Evolutionary conservation across 352 stramenopile species (phyloP).

Genomic region (Phytophthora cryptogea): DNA sequence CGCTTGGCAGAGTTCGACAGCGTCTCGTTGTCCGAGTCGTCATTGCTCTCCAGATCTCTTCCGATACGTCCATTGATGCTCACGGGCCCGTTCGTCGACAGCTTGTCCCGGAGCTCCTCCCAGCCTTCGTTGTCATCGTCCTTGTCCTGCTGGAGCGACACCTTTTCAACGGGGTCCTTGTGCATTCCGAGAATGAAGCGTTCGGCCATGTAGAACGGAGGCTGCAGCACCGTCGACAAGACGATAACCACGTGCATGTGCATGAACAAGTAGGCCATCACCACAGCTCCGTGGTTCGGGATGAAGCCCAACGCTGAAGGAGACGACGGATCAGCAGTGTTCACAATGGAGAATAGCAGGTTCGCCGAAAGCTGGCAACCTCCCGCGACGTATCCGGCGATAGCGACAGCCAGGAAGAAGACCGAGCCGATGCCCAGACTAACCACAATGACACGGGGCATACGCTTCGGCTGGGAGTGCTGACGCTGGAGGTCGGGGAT

Average conservation of each 20-base stretch:
- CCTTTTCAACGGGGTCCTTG: conserved; percentile 11
- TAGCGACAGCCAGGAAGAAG: conserved; percentile 47
- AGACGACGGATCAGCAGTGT: conserved; percentile 28
- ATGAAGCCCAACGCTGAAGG: conserved; percentile 31
- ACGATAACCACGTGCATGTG: conserved; percentile 51
- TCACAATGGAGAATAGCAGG: conserved; percentile 41
- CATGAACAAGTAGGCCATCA: conserved; percentile 45
- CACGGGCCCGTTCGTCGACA: conserved; percentile 21
- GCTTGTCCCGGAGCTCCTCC: conserved; percentile 29
- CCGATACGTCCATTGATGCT: conserved; percentile 10
- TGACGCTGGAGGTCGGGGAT: conserved; percentile 42
- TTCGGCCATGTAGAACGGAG: conserved; percentile 50
- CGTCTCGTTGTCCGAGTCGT: conserved; percentile 27
- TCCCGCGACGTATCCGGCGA: conserved; percentile 42
- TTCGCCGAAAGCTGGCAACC: conserved; percentile 50
- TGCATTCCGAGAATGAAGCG: conserved; percentile 54
- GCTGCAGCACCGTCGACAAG: conserved; percentile 49
- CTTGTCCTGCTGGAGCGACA: conserved; percentile 13
- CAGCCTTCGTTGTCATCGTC: conserved; percentile 25
- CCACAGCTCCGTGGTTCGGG: conserved; percentile 30
- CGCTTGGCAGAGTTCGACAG: conserved; percentile 31
- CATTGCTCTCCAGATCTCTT: conserved; percentile 30
- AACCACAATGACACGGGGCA: conserved; percentile 50
- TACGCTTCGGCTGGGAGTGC: conserved; percentile 49
- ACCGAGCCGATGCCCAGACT: conserved; percentile 45